Percentiles rank a stretch among this genome's conserved stretches.
Evolutionary conservation across 1,139 yeast species (phyloP).

Genomic region (Yamadazyma conglobata): DNA sequence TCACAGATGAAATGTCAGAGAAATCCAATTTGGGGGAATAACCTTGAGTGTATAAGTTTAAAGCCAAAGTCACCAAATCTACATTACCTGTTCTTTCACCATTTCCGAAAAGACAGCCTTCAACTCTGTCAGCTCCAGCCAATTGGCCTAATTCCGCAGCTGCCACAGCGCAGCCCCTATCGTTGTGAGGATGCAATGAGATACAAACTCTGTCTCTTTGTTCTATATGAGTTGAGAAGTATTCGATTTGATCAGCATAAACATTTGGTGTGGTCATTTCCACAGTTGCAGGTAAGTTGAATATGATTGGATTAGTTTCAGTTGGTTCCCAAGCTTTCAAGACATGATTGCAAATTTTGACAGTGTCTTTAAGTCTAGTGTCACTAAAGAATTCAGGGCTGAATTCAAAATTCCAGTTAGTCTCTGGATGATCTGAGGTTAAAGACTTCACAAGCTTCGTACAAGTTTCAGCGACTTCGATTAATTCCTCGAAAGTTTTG

Average conservation of each 20-base stretch:
- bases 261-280: constrained; percentile 48
- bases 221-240: constrained; percentile 38
- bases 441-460: constrained; percentile 39
- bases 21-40: constrained; percentile 44
- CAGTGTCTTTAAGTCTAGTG: constrained; percentile 41
- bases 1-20: constrained; percentile 37
- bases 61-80: constrained; percentile 46
- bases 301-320: constrained; percentile 39
- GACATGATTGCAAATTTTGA: constrained; percentile 46
- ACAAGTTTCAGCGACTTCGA: constrained; percentile 39
- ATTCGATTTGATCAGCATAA: constrained; percentile 51
- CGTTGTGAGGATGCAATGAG: constrained; percentile 48
- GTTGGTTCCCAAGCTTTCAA: constrained; percentile 47
- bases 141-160: constrained; percentile 47
- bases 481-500: constrained; percentile 40
- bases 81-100: constrained; percentile 53
- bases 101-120: constrained; percentile 48
- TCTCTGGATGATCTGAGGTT: constrained; percentile 38
- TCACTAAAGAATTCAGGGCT: constrained; percentile 49
- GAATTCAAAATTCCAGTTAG: constrained; percentile 45
- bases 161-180: constrained; percentile 50
- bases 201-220: constrained; percentile 45
- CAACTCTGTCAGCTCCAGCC: constrained; percentile 52
- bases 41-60: constrained; percentile 47
- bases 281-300: constrained; percentile 49